phyloP scores from a whole-genome alignment of 1,284 basidiomycete species.

The Salmacisia buchloeana region DNA sequence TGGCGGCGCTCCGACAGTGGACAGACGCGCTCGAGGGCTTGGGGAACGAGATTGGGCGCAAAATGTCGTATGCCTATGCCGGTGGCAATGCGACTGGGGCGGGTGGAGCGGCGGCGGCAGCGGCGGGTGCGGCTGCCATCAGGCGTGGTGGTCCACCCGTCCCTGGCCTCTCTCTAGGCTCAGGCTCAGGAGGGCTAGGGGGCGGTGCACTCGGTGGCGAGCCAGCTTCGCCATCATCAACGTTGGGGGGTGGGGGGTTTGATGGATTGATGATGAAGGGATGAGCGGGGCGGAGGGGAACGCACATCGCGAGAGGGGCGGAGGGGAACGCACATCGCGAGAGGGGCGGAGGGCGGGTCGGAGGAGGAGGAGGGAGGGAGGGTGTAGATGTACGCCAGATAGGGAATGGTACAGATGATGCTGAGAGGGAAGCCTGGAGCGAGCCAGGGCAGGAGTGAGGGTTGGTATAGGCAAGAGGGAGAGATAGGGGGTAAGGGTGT shows the following conservation, averaged over 20 bases:
- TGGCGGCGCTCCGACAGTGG: neutral
- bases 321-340: neutral
- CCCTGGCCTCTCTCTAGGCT: neutral
- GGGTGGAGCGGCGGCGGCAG: neutral
- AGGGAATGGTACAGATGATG: no score
- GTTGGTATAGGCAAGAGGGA: no score
- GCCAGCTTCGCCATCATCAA: neutral
- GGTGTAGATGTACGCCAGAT: no score
- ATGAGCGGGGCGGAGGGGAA: neutral
- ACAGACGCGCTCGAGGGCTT: neutral
- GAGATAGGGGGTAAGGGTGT: no score
- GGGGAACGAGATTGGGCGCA: neutral
- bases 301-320: neutral
- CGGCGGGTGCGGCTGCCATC: neutral
- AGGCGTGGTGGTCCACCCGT: neutral
- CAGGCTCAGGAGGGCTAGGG: neutral
- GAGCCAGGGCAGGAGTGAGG: no score
- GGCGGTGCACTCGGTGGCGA: no score
- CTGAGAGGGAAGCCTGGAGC: no score
- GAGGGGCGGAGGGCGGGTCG: neutral
- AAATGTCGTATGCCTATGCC: neutral
- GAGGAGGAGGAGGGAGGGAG: no score
- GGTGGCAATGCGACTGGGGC: neutral
- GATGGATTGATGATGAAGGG: constrained; percentile 8
- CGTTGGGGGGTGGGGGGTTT: neutral